Evolutionary conservation across 2,329 filamentous ascomycete species (phyloP), one percentile per base, ranked within the genome.

Genomic region (Fusarium nelsonii): DNA sequence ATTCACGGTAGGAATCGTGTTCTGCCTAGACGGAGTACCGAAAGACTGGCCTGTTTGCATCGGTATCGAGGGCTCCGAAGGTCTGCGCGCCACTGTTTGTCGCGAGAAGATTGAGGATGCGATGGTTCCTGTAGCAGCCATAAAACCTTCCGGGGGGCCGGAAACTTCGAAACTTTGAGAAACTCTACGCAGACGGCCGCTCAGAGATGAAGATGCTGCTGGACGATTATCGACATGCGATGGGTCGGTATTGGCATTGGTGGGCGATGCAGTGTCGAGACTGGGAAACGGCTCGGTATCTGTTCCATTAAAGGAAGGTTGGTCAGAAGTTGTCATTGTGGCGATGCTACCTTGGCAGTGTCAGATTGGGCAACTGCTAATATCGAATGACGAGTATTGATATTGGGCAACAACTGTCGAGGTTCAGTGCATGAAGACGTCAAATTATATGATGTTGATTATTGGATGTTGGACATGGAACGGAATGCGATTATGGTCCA

Each of bases 121-220:
- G 54, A 85, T 79, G 34, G 80, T 78, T 39, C 83, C 80, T 0
- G 83, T 83, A 16, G 83, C 83, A 15, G 83, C 81, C 63, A 82
- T 80, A 71, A 86, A 84, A 12, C 84, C 83, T 48, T 78, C 78
- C 3, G 83, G 84, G 12, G 82, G 77, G 14, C 79, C 80, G 7
- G 84, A 85, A 46, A 83, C 79, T 56, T 80, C 78, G 62, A 87
- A 85, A 30, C 68, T 76, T 53, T 75, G 60, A 8, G 78, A 80
- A 30, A 75, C 74, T 36, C 75, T 74, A 30, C 79, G 76, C 15
- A 81, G 58, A 37, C 74, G 74, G 39, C 73, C 72, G 55, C 73
- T 77, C n/a, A 78, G 37, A 15, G 77, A 78, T 15, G 76, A 76
- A 8, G 77, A 78, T 15, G 74, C 69, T n/a, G 72, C 60, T 23